Evolutionary conservation across 148 eudicot genomes (phyloP).

Genomic region (Silene latifolia): DNA sequence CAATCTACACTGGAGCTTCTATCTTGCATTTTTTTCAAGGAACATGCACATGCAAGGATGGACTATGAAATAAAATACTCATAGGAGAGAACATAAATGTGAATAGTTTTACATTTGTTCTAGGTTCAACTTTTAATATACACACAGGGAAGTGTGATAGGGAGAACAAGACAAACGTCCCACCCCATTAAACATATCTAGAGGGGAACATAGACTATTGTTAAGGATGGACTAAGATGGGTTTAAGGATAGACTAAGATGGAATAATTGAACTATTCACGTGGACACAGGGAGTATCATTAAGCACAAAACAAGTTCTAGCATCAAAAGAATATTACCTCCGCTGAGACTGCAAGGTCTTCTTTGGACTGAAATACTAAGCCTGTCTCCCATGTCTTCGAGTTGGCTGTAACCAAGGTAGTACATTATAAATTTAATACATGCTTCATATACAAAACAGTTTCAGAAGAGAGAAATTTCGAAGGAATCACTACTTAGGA

Average conservation of each 20-base stretch:
- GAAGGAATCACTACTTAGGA: background rate
- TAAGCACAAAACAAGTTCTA: background rate
- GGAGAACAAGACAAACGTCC: background rate
- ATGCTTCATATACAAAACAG: background rate
- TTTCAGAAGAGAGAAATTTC: background rate
- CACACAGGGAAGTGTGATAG: background rate
- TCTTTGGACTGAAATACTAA: constrained; percentile 47
- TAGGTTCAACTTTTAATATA: no score
- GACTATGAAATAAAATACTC: background rate
- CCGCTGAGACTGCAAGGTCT: constrained; percentile 33
- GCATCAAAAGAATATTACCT: constrained; percentile 38
- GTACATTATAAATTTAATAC: background rate
- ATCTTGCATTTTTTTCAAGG: no score
- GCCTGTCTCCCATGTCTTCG: constrained; percentile 74
- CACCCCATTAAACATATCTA: background rate
- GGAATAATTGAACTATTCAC: background rate
- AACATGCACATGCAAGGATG: no score
- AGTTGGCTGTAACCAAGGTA: constrained; percentile 54
- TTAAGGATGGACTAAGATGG: background rate
- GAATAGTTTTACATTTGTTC: no score
- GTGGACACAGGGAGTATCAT: background rate
- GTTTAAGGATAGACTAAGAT: no score
- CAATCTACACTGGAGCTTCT: no score
- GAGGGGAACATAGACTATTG: background rate
- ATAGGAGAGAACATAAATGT: background rate